Evolutionary conservation across 2,329 filamentous ascomycete genomes (phyloP), one percentile per base, ranked within the genome.

Genomic region (Colletotrichum horii): DNA sequence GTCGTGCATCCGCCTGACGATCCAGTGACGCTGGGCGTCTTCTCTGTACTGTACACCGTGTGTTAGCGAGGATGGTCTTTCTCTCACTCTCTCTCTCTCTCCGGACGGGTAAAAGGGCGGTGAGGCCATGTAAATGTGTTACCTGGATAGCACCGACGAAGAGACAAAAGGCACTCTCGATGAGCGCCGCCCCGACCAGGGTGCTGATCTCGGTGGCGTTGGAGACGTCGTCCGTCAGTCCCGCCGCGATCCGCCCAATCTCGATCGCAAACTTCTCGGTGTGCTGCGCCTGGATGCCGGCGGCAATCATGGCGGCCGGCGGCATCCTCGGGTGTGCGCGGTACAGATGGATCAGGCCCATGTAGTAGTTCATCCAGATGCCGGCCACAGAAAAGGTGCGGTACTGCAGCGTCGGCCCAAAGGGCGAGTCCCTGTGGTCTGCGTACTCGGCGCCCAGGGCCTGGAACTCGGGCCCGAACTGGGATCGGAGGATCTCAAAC

Each of bases 271-370:
- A 94, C 0, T 86, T 86, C 4, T 89, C 91, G 1, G 96, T 98
- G 66, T 94, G 91, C 16, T 87, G 87, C 1, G 95, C 95, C 12
- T 94, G 92, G 77, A 97, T 89, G 9, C 93, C 94, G 0, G 95
- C 95, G 4, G 97, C 96, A 80, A 96, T 91, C 91, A 98, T 96
- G 43, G 96, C 94, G 11, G 96, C 93, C 0, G 96, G 95, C 1
- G 96, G 96, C 96, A 98, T 98, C 28, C 91, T 91, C 0, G 97
- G 97, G 79, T 98, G 96, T 1, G 93, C 89, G 38, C 97, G 91
- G 75, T 96, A 88, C n/a, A 97, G 89, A 70, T 96, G 90, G 73
- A 98, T 96, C 62, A 95, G 89, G 1, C 93, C 93, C 88, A 96
- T 95, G 83, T 98, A 94, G 83, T 95, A 96, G 78, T 96, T 94